Evolutionary conservation across 2,329 filamentous ascomycete species (phyloP).

Genomic region (Clonostachys chloroleuca): DNA sequence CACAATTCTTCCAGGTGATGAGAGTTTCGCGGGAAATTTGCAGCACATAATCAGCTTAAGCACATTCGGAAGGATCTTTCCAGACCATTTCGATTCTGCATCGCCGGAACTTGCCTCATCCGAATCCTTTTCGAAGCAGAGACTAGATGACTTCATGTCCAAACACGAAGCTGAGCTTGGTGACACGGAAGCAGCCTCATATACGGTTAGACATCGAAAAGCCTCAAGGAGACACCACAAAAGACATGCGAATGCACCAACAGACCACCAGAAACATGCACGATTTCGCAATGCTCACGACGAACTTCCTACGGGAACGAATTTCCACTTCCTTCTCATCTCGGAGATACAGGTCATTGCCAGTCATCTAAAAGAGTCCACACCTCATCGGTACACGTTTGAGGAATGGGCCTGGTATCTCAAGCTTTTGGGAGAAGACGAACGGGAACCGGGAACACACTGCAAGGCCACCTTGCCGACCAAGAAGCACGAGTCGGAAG

Average conservation of each 20-base stretch:
- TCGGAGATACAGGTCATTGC: constrained; percentile 66
- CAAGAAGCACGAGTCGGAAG: constrained; percentile 3
- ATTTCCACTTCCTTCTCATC: constrained; percentile 63
- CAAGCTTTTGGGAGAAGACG: constrained; percentile 67
- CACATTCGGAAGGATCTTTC: constrained; percentile 36
- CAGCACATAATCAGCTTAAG: constrained; percentile 35
- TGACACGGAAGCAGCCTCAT: neutral
- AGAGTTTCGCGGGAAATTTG: constrained; percentile 37
- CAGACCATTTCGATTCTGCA: neutral
- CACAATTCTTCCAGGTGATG: constrained; percentile 57
- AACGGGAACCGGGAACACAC: constrained; percentile 45
- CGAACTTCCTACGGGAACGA: constrained; percentile 33
- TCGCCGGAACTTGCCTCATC: neutral
- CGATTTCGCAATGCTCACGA: constrained; percentile 26
- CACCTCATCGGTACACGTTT: constrained; percentile 66
- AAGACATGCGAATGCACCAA: constrained; percentile 6
- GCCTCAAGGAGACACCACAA: too few relatives aligned
- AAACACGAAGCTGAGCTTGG: neutral
- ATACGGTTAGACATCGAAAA: too few relatives aligned
- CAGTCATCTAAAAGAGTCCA: constrained; percentile 51
- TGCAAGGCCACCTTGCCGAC: constrained; percentile 14
- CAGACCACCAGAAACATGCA: constrained; percentile 2
- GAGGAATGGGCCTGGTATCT: constrained; percentile 87
- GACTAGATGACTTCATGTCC: neutral
- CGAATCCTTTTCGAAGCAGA: too few relatives aligned